Conservation (phyloP, 345 rosid genomes). For the Lenwebbia sp. region DNA sequence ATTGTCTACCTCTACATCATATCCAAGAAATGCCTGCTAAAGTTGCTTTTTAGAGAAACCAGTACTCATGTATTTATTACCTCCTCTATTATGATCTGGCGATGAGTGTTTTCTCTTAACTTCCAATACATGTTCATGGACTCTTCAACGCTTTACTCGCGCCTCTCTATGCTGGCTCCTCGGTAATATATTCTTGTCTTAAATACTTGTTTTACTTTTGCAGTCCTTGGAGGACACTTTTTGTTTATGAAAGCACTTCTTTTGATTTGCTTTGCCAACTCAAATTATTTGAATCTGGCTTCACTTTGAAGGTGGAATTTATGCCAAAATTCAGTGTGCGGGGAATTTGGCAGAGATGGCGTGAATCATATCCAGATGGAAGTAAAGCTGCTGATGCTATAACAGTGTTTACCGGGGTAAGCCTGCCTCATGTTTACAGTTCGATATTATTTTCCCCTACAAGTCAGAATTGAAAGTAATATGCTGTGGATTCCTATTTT, state of each 20-base stretch:
- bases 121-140: constrained; percentile 73
- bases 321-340: constrained; percentile 92
- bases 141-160: constrained; percentile 87
- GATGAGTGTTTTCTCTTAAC: constrained; percentile 31
- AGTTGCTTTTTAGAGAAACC: neutral
- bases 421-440: constrained; percentile 8
- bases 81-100: neutral
- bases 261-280: neutral
- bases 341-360: constrained; percentile 93
- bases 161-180: constrained; percentile 73
- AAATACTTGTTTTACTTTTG: neutral
- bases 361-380: constrained; percentile 71
- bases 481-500: neutral
- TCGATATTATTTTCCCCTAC: neutral
- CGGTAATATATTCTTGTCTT: constrained; percentile 27
- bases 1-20: constrained; percentile 96
- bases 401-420: constrained; percentile 92
- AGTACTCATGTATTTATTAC: neutral
- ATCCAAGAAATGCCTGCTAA: constrained; percentile 22
- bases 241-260: neutral
- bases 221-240: neutral
- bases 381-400: constrained; percentile 40
- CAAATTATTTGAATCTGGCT: neutral
- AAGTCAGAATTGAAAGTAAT: neutral
- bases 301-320: constrained; percentile 73